Percentiles rank a stretch among this genome's conserved stretches.
Evolutionary conservation across 2,329 filamentous ascomycete species (phyloP).

Genomic region (Metarhizium rileyi): DNA sequence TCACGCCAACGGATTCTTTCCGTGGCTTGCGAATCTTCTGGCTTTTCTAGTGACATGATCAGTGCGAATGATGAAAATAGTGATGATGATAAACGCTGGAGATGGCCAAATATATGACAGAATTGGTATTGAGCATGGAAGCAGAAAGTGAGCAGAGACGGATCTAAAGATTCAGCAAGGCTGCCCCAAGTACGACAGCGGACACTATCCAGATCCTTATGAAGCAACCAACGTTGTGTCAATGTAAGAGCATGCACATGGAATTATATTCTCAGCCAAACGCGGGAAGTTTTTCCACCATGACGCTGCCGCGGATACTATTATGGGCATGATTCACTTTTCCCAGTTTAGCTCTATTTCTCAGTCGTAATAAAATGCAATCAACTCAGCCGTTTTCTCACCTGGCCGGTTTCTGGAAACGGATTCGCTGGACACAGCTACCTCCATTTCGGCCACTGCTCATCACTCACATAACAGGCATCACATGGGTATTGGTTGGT

Average conservation of each 20-base stretch:
- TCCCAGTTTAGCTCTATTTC: not conserved
- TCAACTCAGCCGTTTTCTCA: not conserved
- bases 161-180: not conserved
- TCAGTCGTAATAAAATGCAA: not conserved
- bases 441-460: conserved; percentile 8
- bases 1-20: conserved; percentile 28
- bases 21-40: conserved; percentile 6
- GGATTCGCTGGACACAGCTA: conserved; percentile 1
- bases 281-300: not conserved
- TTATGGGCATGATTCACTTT: not conserved
- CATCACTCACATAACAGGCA: not conserved
- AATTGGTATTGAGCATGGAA: not conserved
- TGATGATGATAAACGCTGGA: not conserved
- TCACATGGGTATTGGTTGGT: not conserved
- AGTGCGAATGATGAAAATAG: not conserved
- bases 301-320: not conserved
- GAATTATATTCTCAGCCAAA: conserved; percentile 2
- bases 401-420: conserved; percentile 5
- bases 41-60: conserved; percentile 10
- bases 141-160: not conserved
- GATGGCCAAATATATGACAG: not conserved
- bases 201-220: not conserved
- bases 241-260: not conserved
- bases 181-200: not conserved
- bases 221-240: not conserved